Percentiles rank a stretch among this genome's conserved stretches.
phyloP scores from a whole-genome alignment of 306 rosid species.

The Ziziphus jujuba region DNA sequence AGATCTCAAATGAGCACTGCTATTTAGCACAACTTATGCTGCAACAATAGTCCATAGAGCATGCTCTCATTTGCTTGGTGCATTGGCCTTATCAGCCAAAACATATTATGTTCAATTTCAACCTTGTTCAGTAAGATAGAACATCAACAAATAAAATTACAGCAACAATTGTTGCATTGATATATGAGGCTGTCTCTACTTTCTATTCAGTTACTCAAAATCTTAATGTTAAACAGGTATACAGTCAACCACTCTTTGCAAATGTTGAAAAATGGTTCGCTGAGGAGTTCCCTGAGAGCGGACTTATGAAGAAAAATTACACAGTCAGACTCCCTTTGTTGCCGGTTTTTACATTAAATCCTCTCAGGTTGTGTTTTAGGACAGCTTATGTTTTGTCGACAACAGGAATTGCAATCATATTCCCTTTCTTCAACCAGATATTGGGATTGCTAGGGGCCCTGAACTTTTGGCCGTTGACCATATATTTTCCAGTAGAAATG shows the following conservation, averaged over 20 bases:
- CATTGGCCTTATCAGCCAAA: too few species aligned
- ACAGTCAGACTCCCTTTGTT: conserved; percentile 40
- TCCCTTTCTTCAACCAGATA: conserved; percentile 73
- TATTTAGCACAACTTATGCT: too few species aligned
- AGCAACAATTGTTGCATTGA: too few species aligned
- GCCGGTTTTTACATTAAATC: conserved; percentile 37
- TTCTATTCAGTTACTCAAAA: too few species aligned
- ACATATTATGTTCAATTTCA: too few species aligned
- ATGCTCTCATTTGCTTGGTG: too few species aligned
- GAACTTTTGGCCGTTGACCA: conserved; percentile 57
- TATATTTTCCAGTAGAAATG: conserved; percentile 74
- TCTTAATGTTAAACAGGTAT: conserved; percentile 49
- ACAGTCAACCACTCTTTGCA: conserved; percentile 69
- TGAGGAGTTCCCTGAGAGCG: conserved; percentile 33
- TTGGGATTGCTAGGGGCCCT: conserved; percentile 67
- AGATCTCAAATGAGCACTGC: too few species aligned
- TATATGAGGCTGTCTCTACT: too few species aligned
- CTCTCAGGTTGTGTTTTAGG: conserved; percentile 53
- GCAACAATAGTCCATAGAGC: too few species aligned
- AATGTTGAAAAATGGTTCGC: conserved; percentile 53
- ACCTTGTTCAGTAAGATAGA: too few species aligned
- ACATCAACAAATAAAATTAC: too few species aligned
- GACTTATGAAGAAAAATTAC: conserved; percentile 40
- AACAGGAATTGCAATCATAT: conserved; percentile 39
- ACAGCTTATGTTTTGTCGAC: conserved; percentile 51